Base-by-base conservation (phyloP, 108 stramenopile species). In the Cylindrotheca closterium region DNA sequence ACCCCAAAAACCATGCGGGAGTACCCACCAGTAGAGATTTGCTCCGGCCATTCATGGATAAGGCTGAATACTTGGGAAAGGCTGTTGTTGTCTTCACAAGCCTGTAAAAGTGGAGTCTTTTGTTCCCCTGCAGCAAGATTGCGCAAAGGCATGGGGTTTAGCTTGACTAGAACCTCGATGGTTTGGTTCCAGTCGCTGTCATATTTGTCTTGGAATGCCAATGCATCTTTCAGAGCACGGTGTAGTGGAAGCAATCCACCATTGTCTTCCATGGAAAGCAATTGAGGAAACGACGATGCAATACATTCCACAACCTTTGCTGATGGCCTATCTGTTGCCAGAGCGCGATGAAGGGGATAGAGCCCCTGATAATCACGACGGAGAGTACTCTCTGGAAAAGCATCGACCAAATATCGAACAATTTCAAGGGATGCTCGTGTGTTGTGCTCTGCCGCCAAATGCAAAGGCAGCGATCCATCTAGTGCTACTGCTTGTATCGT, bases 301-400 rank as follows among this genome's bases (percentile, higher is more conserved):
- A 69, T 27, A 2, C 57, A 30, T 42, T 65, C 55, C 0, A 71
- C 47, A 22, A 71, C 31, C 0, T 21, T 4, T 18, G 31, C 31
- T 19, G 28, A 25, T 46, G 70, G 60, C 7, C 15, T n/a, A 12
- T 12, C 0, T 1, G 27, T 31, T 31, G 55, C 53, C 46, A 74
- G 23, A 3, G 73, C 73, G 48, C 61, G 24, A 30, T 67, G 33
- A 24, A 74, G 31, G n/a, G 73, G 73, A 67, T 61, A 74, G 22
- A 45, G 30, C 10, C 73, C 73, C 18, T 60, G 19, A n/a, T 67
- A 51, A 34, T 74, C 73, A 3, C 54, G 30, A 49, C 62, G 56
- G 1, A 37, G 55, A 50, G 31, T 25, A 4, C 62, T 51, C 22
- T 63, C 61, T 2, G 70, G 70, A 31, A 50, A 71, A 50, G 31